These are phyloP conservation scores for Zygosaccharomyces pseudorouxii DNA, from an alignment of 805 yeast species.

Conservation along the genomic window DNA sequence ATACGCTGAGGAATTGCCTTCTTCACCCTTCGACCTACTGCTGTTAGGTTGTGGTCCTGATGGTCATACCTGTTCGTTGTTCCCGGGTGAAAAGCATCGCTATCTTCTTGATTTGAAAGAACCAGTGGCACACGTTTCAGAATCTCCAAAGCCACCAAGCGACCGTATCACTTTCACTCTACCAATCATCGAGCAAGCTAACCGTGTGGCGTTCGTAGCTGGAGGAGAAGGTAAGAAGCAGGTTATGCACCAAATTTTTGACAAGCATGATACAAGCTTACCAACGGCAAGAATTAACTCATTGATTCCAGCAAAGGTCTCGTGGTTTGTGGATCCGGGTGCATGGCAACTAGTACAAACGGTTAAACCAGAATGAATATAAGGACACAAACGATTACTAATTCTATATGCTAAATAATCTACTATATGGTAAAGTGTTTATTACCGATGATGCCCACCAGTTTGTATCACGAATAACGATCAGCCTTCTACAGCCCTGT, in stretches of 20 bases:
- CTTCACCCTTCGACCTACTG: conserved; percentile 50
- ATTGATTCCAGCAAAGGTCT: conserved; percentile 47
- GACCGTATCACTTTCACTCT: conserved; percentile 86
- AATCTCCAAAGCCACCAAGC: conserved; percentile 93
- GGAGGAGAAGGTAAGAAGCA: conserved; percentile 83
- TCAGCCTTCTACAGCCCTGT: background rate
- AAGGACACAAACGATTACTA: background rate
- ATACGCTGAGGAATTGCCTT: conserved; percentile 57
- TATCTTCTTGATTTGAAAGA: conserved; percentile 51
- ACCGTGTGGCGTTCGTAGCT: conserved; percentile 70
- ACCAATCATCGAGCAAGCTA: conserved; percentile 54
- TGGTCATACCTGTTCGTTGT: conserved; percentile 90
- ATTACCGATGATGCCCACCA: background rate
- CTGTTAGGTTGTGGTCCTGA: conserved; percentile 93
- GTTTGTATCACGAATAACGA: conserved; percentile 1
- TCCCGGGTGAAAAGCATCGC: conserved; percentile 64
- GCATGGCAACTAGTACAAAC: conserved; percentile 39
- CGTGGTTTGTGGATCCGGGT: conserved; percentile 81
- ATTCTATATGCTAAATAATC: too few species aligned
- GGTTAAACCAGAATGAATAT: conserved; percentile 1
- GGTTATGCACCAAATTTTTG: conserved; percentile 66
- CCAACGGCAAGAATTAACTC: conserved; percentile 77
- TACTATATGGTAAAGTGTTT: background rate
- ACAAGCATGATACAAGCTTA: conserved; percentile 41
- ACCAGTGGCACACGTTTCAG: conserved; percentile 60